Percentiles rank a stretch among this genome's conserved stretches.
Evolutionary conservation across 495 filamentous ascomycete species (phyloP).

Genomic region (Evernia prunastri): DNA sequence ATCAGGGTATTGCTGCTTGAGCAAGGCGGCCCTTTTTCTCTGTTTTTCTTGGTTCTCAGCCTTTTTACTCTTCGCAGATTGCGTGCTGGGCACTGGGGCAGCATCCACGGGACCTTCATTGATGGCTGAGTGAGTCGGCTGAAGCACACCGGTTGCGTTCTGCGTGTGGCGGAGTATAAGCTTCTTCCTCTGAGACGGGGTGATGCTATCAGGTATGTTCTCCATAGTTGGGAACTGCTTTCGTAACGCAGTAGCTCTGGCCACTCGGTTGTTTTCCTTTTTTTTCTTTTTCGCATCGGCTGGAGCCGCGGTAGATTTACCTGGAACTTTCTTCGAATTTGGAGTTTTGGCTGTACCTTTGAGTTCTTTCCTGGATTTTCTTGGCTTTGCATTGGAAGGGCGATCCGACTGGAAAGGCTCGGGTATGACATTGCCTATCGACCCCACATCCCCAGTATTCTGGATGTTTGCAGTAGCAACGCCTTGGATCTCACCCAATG

Average conservation of each 20-base stretch:
- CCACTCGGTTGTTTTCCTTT: too few species aligned
- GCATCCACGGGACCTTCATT: background rate
- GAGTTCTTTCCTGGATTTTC: background rate
- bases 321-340: background rate
- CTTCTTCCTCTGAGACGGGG: background rate
- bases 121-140: background rate
- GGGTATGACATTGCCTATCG: background rate
- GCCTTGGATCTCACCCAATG: background rate
- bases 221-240: constrained; percentile 8
- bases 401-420: background rate
- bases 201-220: constrained; percentile 6
- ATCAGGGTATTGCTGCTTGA: constrained; percentile 8
- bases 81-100: too few species aligned
- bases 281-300: background rate
- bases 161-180: background rate
- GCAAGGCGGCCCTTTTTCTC: background rate
- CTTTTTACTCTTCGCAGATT: background rate
- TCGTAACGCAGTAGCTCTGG: constrained; percentile 1
- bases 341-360: background rate
- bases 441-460: background rate
- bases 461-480: background rate
- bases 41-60: constrained; percentile 3
- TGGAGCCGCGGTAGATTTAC: background rate
- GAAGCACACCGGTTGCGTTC: background rate
- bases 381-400: background rate